A percentile compares a stretch with the other conserved stretches of the same genome.
Conservation (phyloP, 2,329 filamentous ascomycete genomes). For the Dactylellina leptospora region DNA sequence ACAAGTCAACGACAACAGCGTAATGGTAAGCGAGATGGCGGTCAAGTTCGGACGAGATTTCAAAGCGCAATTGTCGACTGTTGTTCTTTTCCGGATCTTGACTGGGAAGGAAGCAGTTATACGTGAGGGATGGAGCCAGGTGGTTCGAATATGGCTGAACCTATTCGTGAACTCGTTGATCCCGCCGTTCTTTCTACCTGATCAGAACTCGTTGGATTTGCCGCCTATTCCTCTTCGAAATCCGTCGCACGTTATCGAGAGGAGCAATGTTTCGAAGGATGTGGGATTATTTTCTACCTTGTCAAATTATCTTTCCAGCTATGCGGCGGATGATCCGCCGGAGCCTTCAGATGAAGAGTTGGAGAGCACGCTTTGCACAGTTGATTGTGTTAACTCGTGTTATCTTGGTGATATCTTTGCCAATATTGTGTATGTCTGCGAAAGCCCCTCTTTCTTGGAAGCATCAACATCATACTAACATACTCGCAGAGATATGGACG, state of each 20-base stretch:
- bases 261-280: slow-evolving; percentile 78
- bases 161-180: slow-evolving; percentile 95
- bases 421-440: slow-evolving; percentile 75
- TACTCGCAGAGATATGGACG: slow-evolving; percentile 36
- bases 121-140: slow-evolving; percentile 78
- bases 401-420: slow-evolving; percentile 81
- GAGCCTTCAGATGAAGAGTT: slow-evolving; percentile 97
- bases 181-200: slow-evolving; percentile 75
- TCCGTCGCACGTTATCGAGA: slow-evolving; percentile 90
- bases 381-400: slow-evolving; percentile 92
- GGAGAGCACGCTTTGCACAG: slow-evolving; percentile 91
- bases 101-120: slow-evolving; percentile 83
- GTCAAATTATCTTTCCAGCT: slow-evolving; percentile 97
- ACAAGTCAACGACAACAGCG: slow-evolving; percentile 86
- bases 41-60: slow-evolving; percentile 95
- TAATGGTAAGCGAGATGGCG: slow-evolving; percentile 98
- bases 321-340: slow-evolving; percentile 95
- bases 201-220: slow-evolving; percentile 73
- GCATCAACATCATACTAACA: slow-evolving; percentile 4
- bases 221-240: slow-evolving; percentile 86
- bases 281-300: slow-evolving; percentile 91
- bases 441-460: not conserved
- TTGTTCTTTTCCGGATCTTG: slow-evolving; percentile 93
- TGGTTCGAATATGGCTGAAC: slow-evolving; percentile 92
- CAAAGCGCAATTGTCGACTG: slow-evolving; percentile 88